Conservation (phyloP, 2,329 filamentous ascomycete genomes). For the Aspergillus nomiae region DNA sequence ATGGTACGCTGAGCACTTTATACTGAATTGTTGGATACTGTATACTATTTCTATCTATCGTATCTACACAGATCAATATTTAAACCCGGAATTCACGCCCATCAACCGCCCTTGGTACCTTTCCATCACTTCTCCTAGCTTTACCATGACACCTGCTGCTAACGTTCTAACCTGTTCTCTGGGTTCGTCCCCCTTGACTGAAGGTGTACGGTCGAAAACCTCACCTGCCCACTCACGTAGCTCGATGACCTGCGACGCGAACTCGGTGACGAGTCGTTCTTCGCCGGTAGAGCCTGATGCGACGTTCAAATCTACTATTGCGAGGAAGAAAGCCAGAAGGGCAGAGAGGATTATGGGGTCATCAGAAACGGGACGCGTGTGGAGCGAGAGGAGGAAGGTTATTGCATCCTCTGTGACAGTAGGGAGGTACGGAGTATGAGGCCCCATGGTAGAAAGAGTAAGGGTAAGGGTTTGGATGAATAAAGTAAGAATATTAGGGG, state of each 20-base stretch:
- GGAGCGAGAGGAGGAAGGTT: slow-evolving; percentile 74
- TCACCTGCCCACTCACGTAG: slow-evolving; percentile 80
- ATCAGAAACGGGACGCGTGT: slow-evolving; percentile 53
- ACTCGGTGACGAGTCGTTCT: slow-evolving; percentile 71
- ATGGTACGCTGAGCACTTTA: slow-evolving; percentile 1
- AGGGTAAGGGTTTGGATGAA: slow-evolving; percentile 86
- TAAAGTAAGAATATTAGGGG: slow-evolving; percentile 73
- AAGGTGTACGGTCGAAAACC: slow-evolving; percentile 65
- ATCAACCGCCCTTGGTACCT: slow-evolving; percentile 76
- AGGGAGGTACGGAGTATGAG: slow-evolving; percentile 72
- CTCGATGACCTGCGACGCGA: slow-evolving; percentile 78
- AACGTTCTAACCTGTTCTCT: slow-evolving; percentile 51
- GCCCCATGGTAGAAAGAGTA: slow-evolving; percentile 79
- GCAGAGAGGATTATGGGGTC: slow-evolving; percentile 71
- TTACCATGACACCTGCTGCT: slow-evolving; percentile 79
- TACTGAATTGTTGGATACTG: neutral
- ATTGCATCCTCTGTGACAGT: slow-evolving; percentile 84
- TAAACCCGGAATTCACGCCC: slow-evolving; percentile 63
- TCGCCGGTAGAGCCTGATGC: slow-evolving; percentile 53
- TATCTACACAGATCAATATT: slow-evolving; percentile 28
- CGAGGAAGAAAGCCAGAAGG: slow-evolving; percentile 75
- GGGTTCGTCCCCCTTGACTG: slow-evolving; percentile 54
- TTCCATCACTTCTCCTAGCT: slow-evolving; percentile 77
- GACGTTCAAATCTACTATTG: slow-evolving; percentile 76
- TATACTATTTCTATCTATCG: neutral